Base-by-base conservation (phyloP, 176 grass and related monocot genomes). In the Raddia guianensis region DNA sequence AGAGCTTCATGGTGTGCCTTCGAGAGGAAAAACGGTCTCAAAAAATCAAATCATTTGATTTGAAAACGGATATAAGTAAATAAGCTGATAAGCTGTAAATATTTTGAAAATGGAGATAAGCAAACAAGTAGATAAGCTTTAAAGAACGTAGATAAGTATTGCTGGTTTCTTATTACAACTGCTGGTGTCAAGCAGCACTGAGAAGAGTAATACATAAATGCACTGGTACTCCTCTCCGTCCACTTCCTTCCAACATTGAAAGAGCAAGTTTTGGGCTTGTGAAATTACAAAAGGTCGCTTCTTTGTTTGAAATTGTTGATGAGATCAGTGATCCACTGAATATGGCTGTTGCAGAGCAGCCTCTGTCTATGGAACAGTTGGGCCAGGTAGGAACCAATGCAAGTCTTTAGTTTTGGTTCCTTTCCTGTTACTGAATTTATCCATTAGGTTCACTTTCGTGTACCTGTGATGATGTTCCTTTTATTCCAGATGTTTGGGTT, bases 401-500 rank as follows among this genome's bases (percentile, higher is more conserved):
- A 66, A 50, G 14, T 49, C 50, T 78, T 49, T 72, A 40, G 37
- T 18, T 32, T 21, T 11, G 42, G 72, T 54, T 83, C 70, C 3
- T 14, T 80, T 46, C 15, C 32, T 14, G 10, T 72, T 72, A 48
- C 49, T 66, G 32, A 72, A 85, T 12, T 51, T 81, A 27, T 75
- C 21, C 0, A 69, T 13, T 46, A 80, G 56, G 21, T 62, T 76
- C 64, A 88, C 19, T 3, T 82, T 65, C 7, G 44, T 81, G 49
- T 65, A 71, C 77, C 14, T 50, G 49, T 65, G 73, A 45, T 65
- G 43, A 74, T 53, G 51, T 92, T 80, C 86, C 32, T 91, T 81
- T 80, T 89, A 20, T 66, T 83, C 75, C 90, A 98, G 95, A 98
- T 95, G 92, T 98, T 87, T 79, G 92, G 92, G 13, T 98, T 98